phyloP scores from a whole-genome alignment of 2,329 filamentous ascomycete genomes.

The Xylariaceae sp. region DNA sequence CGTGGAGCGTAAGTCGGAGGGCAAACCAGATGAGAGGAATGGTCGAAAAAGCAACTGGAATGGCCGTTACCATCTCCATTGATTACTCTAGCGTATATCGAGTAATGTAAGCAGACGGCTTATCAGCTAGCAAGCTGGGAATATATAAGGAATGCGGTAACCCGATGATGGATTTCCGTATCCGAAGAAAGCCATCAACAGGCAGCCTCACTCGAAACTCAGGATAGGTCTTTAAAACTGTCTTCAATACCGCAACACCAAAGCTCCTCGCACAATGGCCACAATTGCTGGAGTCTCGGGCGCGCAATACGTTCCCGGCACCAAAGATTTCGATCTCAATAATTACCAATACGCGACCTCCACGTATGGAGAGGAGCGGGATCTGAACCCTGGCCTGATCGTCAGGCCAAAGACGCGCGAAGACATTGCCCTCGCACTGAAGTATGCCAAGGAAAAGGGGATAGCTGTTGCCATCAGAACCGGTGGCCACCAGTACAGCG shows the following conservation, averaged over 20 bases:
- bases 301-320: conserved; percentile 25
- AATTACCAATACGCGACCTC: conserved; percentile 44
- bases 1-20: not conserved
- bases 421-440: conserved; percentile 40
- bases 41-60: not conserved
- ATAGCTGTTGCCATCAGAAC: conserved; percentile 44
- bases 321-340: conserved; percentile 26
- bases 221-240: not conserved
- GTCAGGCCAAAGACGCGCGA: conserved; percentile 41
- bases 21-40: not conserved
- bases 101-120: conserved; percentile 18
- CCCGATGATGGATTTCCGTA: not conserved
- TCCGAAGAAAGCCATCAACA: not conserved
- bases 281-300: conserved; percentile 28
- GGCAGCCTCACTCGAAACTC: conserved; percentile 13
- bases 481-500: conserved; percentile 48
- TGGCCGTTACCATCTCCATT: conserved; percentile 6
- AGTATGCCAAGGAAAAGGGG: conserved; percentile 39
- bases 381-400: conserved; percentile 44
- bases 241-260: not conserved
- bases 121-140: not conserved
- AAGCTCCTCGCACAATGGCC: conserved; percentile 16
- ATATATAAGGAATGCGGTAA: conserved; percentile 9
- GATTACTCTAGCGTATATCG: not conserved
- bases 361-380: conserved; percentile 38